phyloP scores from a whole-genome alignment of 1,139 yeast genomes.

The Williopsis jadinii region DNA sequence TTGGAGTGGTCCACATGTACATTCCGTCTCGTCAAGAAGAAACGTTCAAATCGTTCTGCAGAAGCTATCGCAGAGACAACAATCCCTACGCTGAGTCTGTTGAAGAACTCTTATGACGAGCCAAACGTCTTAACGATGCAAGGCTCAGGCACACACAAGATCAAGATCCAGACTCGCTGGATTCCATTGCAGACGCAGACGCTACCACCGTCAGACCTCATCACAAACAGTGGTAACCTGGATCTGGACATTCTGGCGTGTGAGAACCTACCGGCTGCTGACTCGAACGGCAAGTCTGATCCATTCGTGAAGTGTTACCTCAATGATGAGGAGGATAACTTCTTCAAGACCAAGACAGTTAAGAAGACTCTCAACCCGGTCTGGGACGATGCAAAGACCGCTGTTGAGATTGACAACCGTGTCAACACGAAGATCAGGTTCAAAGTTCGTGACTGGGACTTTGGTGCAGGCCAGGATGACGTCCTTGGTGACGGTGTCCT shows the following conservation, averaged over 20 bases:
- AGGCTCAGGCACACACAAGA: conserved; percentile 37
- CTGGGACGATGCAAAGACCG: conserved; percentile 60
- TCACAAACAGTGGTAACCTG: conserved; percentile 69
- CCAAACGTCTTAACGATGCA: conserved; percentile 52
- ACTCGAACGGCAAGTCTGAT: conserved; percentile 86
- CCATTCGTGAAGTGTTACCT: conserved; percentile 71
- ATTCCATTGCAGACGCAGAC: conserved; percentile 60
- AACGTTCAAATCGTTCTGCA: conserved; percentile 47
- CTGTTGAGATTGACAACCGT: conserved; percentile 47
- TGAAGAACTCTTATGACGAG: conserved; percentile 56
- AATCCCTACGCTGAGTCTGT: conserved; percentile 61
- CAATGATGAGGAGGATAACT: conserved; percentile 46
- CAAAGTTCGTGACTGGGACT: conserved; percentile 82
- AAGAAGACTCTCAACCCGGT: conserved; percentile 85
- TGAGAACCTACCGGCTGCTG: conserved; percentile 71
- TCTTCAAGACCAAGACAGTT: conserved; percentile 67
- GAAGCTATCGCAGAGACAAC: conserved; percentile 56
- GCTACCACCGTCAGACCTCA: conserved; percentile 70
- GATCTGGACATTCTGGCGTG: conserved; percentile 61
- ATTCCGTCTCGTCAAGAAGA: conserved; percentile 52
- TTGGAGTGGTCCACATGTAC: conserved; percentile 64
- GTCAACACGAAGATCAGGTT: conserved; percentile 53
- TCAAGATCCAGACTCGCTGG: conserved; percentile 66
- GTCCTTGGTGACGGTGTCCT: conserved; percentile 62
- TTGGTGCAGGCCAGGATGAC: conserved; percentile 82